A percentile compares a stretch with the other conserved stretches of the same genome.
These are phyloP conservation scores for Liquidambar formosana DNA, from an alignment of 164 flowering plant genomes.

Conservation along the genomic window DNA sequence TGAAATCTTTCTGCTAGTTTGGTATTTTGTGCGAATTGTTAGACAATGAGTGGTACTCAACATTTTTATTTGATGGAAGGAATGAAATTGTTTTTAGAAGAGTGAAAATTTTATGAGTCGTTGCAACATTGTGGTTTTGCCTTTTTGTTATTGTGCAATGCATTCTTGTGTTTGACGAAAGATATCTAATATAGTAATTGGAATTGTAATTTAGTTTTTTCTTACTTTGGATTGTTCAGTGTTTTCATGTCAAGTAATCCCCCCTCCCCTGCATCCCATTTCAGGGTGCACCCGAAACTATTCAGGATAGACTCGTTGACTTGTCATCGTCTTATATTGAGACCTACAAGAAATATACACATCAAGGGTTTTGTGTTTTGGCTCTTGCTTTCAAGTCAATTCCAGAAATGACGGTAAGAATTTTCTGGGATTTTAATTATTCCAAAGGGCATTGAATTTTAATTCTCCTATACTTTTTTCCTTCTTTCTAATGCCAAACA, in stretches of 20 bases:
- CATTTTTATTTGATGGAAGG: too few relatives aligned
- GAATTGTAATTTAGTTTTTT: background rate
- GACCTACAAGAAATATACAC: conserved; percentile 88
- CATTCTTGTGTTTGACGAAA: too few relatives aligned
- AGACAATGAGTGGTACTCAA: too few relatives aligned
- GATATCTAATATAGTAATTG: background rate
- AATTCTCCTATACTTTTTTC: background rate
- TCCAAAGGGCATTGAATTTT: background rate
- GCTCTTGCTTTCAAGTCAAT: conserved; percentile 93
- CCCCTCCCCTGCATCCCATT: conserved; percentile 6
- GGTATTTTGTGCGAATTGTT: too few relatives aligned
- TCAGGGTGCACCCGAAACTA: conserved; percentile 99
- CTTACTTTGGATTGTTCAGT: background rate
- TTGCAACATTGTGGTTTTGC: too few relatives aligned
- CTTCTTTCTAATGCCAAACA: background rate
- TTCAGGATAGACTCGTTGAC: conserved; percentile 75
- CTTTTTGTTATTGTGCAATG: too few relatives aligned
- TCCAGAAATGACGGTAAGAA: conserved; percentile 90
- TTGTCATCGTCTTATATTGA: conserved; percentile 74
- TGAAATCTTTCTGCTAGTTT: too few relatives aligned
- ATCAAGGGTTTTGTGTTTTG: conserved; percentile 96
- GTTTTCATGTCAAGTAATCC: background rate
- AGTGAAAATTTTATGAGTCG: too few relatives aligned
- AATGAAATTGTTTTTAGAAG: too few relatives aligned
- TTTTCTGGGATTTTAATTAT: background rate